These are phyloP conservation scores for Candida montana DNA, from an alignment of 805 yeast genomes.

Conservation along the genomic window DNA sequence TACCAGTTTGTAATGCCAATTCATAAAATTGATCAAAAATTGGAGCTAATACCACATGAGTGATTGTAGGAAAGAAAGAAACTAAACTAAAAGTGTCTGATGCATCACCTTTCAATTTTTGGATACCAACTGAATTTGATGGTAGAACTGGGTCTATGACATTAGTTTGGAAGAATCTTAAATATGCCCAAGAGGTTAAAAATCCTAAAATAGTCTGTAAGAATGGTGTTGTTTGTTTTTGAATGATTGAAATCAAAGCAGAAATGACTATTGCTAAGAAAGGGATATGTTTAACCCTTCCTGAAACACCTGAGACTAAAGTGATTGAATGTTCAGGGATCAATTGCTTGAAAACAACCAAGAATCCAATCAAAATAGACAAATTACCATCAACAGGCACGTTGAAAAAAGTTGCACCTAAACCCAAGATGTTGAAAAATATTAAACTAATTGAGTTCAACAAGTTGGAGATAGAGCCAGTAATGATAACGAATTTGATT, in stretches of 20 bases:
- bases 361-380: conserved; percentile 50
- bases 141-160: conserved; percentile 54
- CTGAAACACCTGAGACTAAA: conserved; percentile 42
- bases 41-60: conserved; percentile 47
- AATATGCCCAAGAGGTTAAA: conserved; percentile 65
- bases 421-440: conserved; percentile 19
- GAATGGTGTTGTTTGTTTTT: conserved; percentile 41
- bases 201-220: conserved; percentile 57
- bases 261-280: conserved; percentile 33
- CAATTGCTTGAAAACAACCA: conserved; percentile 62
- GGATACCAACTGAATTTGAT: conserved; percentile 24
- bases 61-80: conserved; percentile 72
- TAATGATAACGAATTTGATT: conserved; percentile 39
- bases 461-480: conserved; percentile 53
- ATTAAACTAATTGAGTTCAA: conserved; percentile 23
- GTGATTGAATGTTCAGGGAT: conserved; percentile 55
- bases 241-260: conserved; percentile 25
- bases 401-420: conserved; percentile 26
- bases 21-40: conserved; percentile 41
- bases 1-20: conserved; percentile 35
- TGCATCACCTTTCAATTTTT: conserved; percentile 69
- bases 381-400: conserved; percentile 49
- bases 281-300: conserved; percentile 62
- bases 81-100: conserved; percentile 82
- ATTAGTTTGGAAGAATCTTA: conserved; percentile 68